Evolutionary conservation across 352 stramenopile genomes (phyloP).

Genomic region (Phytophthora pluvialis): DNA sequence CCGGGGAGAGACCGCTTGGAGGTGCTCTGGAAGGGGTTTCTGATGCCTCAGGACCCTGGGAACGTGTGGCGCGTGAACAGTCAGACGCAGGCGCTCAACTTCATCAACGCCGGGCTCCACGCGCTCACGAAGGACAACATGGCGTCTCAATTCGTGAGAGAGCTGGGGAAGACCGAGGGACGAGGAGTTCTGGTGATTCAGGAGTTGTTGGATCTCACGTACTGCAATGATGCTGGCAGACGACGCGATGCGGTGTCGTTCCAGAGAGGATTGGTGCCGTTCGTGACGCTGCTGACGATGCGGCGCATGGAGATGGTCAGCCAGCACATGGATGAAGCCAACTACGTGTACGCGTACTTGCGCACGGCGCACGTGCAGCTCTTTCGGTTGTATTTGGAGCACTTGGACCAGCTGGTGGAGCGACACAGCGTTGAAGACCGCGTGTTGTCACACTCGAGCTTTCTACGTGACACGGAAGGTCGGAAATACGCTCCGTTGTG

Average conservation of each 20-base stretch:
- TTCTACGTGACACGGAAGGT: slow-evolving; percentile 31
- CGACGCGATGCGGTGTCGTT: slow-evolving; percentile 41
- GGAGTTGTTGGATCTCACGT: slow-evolving; percentile 33
- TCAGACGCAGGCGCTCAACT: slow-evolving; percentile 46
- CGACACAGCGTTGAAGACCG: slow-evolving; percentile 39
- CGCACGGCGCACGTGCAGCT: slow-evolving; percentile 33
- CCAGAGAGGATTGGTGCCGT: slow-evolving; percentile 43
- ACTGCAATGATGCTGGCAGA: slow-evolving; percentile 40
- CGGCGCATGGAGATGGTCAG: slow-evolving; percentile 43
- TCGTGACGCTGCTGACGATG: slow-evolving; percentile 43
- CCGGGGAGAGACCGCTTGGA: slow-evolving; percentile 22
- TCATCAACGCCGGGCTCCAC: slow-evolving; percentile 53
- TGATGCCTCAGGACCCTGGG: slow-evolving; percentile 17
- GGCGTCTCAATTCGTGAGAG: slow-evolving; percentile 43
- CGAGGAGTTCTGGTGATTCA: slow-evolving; percentile 37
- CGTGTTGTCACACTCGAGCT: slow-evolving; percentile 25
- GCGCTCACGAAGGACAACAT: slow-evolving; percentile 37
- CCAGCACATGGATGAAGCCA: slow-evolving; percentile 46
- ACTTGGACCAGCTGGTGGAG: slow-evolving; percentile 43
- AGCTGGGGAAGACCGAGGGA: slow-evolving; percentile 37
- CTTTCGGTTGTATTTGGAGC: slow-evolving; percentile 35
- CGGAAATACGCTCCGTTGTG: slow-evolving; percentile 43
- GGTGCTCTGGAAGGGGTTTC: slow-evolving; percentile 43
- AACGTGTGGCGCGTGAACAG: slow-evolving; percentile 36
- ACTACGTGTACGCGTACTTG: slow-evolving; percentile 45